Evolutionary conservation across 1,284 basidiomycete genomes (phyloP), one percentile per base, ranked within the genome.

Genomic region (Rhodotorula sp.): DNA sequence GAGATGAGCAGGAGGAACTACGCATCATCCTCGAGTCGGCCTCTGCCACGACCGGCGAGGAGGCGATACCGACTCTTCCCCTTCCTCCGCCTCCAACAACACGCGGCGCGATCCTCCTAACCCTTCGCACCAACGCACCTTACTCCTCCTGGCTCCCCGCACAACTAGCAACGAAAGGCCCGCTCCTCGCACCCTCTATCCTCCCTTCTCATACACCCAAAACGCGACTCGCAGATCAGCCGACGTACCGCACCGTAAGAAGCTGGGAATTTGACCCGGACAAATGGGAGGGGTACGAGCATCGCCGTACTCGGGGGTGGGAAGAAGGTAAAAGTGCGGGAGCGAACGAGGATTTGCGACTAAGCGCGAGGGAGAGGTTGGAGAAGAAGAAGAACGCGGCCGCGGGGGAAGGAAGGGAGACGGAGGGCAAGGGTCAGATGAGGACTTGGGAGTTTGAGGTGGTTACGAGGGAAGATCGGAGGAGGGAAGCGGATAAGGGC

Each of bases 301-400:
- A 98, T 81, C 83, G 91, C 18, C 89, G 95, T 85, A 97, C 94
- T 1, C 89, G 94, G 74, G 94, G 94, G 1, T 84, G 79, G 77
- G 81, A 83, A 63, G 81, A 82, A 60, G 57, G 57, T 8, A 62
- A 51, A 34, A 55, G 57, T 40, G 62, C 58, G n/a, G 52, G 37
- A 22, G 37, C 24, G 47, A 75, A 75, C 44, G 64, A 72, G 20
- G 73, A 72, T 40, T 44, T 74, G 18, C 24, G 28, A 15, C 26
- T 72, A 22, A 70, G 55, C 1, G 67, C 63, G 7, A 67, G 54
- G 50, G 71, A 75, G 58, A 48, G 74, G 50, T 30, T 54, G 44
- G 47, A 47, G 48, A 37, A 62, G 48, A 48, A 63, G 37, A 56
- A 34, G 48, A 56, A n/a, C 1, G 53, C 30, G 48, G 24, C n/a